Evolutionary conservation across 1,284 basidiomycete species (phyloP), one percentile per base, ranked within the genome.

Genomic region (Cryptococcus maquisensis): DNA sequence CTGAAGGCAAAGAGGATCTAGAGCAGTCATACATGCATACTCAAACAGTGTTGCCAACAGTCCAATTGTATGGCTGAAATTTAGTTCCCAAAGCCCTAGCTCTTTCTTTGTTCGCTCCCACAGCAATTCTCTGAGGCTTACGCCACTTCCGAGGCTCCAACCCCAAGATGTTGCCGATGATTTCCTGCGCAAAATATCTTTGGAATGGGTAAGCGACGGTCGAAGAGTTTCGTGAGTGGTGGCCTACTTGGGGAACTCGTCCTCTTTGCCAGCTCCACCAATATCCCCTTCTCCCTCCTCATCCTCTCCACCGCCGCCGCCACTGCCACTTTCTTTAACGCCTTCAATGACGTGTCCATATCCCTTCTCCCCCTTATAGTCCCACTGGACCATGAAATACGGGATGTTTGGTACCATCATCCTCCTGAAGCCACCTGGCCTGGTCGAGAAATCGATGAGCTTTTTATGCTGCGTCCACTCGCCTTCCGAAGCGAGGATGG

Each of bases 391-490:
- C 87, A 94, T 94, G 71, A 99, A 99, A 78, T 99, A 98, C 0
- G 96, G 96, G 42, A 99, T 77, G 66, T 97, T 93, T 2, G 94
- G 86, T 5, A 98, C 95, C 85, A 99, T 88, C 37, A 88, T 85
- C 1, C 92, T 82, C 45, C 92, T 80, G 79, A 96, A 96, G 4
- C 91, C 91, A 21, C 91, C 91, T 0, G 90, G 88, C 2, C 92
- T 82, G 8, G 83, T 77, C 3, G 87, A 84, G 71, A 99, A 98
- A 69, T 95, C 88, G 61, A 99, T 97, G 47, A 98, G 79, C 72
- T 98, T 97, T 71, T 89, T 90, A 78, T 98, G 92, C 69, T 96
- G 91, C 10, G 92, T 90, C 92, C 94, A 99, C 77, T 98, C 96
- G 7, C 86, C 83, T 72, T 97, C 96, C 3, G 88, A 91, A 32